phyloP scores from a whole-genome alignment of 139 green algal genomes.

The Chlorella sp. region DNA sequence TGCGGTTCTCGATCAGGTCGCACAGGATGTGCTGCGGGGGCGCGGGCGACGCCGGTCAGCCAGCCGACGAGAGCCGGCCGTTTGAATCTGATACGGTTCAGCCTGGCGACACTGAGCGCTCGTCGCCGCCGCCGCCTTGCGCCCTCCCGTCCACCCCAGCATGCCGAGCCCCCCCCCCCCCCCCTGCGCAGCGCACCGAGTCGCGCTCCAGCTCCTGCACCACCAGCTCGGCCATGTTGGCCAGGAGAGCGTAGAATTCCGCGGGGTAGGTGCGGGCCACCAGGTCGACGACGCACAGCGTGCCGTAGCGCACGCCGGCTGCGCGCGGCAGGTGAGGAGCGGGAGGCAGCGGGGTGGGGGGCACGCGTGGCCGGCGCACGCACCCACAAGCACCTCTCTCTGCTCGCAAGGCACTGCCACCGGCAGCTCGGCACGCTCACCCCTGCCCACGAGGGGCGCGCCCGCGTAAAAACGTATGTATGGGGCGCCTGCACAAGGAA shows the following conservation, averaged over 20 bases:
- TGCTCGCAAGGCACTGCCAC: not conserved
- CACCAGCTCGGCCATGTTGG: slow-evolving; percentile 84
- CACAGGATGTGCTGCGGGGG: too few species aligned
- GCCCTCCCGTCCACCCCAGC: too few species aligned
- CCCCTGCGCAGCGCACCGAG: not conserved
- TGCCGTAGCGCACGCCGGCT: slow-evolving; percentile 73
- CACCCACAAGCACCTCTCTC: not conserved
- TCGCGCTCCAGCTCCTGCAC: slow-evolving; percentile 75
- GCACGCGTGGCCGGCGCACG: not conserved
- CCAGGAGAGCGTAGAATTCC: slow-evolving; percentile 71
- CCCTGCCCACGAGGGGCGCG: slow-evolving; percentile 71
- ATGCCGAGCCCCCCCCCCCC: not conserved
- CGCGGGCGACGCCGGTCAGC: too few species aligned
- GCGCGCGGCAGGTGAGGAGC: not conserved
- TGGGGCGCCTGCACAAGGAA: too few species aligned
- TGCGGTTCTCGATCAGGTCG: too few species aligned
- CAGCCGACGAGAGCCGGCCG: too few species aligned
- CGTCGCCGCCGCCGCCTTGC: too few species aligned
- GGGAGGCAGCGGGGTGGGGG: not conserved
- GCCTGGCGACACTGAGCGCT: too few species aligned
- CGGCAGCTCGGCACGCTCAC: slow-evolving; percentile 1
- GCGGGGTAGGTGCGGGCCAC: slow-evolving; percentile 61
- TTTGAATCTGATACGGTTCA: too few species aligned
- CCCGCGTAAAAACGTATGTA: slow-evolving; percentile 91
- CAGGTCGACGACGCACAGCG: slow-evolving; percentile 82